These are phyloP conservation scores for Coemansia sp. DNA, from an alignment of 192 early-diverging fungal species.

Conservation along the genomic window DNA sequence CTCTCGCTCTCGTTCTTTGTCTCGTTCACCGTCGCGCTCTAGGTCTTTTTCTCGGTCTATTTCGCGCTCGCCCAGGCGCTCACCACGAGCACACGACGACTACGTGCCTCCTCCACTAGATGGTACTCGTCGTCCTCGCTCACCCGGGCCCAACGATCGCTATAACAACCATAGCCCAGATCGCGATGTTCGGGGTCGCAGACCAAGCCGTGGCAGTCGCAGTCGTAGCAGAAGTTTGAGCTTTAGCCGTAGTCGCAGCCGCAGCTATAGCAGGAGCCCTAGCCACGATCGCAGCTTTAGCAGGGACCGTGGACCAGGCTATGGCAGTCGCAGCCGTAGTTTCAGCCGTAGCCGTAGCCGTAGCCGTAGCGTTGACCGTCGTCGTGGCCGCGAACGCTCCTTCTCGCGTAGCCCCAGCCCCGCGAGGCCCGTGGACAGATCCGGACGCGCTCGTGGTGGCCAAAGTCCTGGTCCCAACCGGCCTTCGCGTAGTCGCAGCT, in stretches of 20 bases:
- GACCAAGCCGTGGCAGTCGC: constrained; percentile 3
- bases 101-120: constrained; percentile 36
- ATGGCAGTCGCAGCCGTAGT: constrained; percentile 12
- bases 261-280: constrained; percentile 23
- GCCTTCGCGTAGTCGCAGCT: constrained; percentile 12
- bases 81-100: constrained; percentile 10
- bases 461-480: not conserved
- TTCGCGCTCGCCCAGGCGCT: constrained; percentile 27
- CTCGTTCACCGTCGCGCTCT: constrained; percentile 18
- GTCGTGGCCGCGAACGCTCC: constrained; percentile 12
- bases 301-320: not conserved
- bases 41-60: constrained; percentile 3
- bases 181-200: constrained; percentile 5
- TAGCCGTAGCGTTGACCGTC: constrained; percentile 8
- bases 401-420: constrained; percentile 32
- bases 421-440: not conserved
- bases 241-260: constrained; percentile 24
- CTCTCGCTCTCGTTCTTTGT: constrained; percentile 8
- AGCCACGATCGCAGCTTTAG: constrained; percentile 10
- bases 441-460: not conserved
- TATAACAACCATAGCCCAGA: not conserved
- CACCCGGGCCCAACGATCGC: not conserved
- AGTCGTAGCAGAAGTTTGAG: constrained; percentile 21
- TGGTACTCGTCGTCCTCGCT: not conserved
- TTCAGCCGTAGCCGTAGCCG: constrained; percentile 12